These are phyloP conservation scores for Tetrastigma voinierianum DNA, from an alignment of 164 flowering plant species.

Conservation along the genomic window DNA sequence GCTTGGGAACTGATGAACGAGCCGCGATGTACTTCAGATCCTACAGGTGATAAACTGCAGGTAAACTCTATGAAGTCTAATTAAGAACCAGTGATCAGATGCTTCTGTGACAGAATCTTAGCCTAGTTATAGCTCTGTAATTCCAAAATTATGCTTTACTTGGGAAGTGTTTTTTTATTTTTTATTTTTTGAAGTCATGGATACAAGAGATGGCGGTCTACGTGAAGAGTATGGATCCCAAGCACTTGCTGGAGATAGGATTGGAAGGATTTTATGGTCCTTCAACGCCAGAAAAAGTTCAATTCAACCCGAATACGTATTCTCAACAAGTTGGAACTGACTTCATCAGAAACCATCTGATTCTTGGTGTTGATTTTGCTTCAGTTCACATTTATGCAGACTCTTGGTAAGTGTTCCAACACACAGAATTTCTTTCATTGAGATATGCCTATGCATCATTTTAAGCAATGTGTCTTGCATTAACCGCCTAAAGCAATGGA, in stretches of 20 bases:
- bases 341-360: slow-evolving; percentile 77
- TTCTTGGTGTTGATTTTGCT: slow-evolving; percentile 84
- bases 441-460: background rate
- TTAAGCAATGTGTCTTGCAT: background rate
- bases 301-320: slow-evolving; percentile 69
- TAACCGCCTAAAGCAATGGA: too few species aligned
- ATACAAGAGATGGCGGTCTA: slow-evolving; percentile 80
- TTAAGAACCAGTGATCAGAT: too few species aligned
- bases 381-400: slow-evolving; percentile 86
- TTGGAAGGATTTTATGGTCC: slow-evolving; percentile 92
- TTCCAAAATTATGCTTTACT: background rate
- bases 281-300: slow-evolving; percentile 61
- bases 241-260: slow-evolving; percentile 80
- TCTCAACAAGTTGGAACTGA: slow-evolving; percentile 87
- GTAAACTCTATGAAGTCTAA: slow-evolving; percentile 32
- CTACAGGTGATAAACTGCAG: slow-evolving; percentile 75
- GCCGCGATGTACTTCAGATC: slow-evolving; percentile 76
- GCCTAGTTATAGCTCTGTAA: too few species aligned
- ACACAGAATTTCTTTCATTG: too few species aligned
- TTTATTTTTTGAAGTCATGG: slow-evolving; percentile 49
- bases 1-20: slow-evolving; percentile 95
- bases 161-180: background rate
- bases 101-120: too few species aligned
- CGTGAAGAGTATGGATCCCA: slow-evolving; percentile 74
- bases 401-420: slow-evolving; percentile 66